Conservation (phyloP, 495 filamentous ascomycete species). For the Friedmanniomyces simplex region DNA sequence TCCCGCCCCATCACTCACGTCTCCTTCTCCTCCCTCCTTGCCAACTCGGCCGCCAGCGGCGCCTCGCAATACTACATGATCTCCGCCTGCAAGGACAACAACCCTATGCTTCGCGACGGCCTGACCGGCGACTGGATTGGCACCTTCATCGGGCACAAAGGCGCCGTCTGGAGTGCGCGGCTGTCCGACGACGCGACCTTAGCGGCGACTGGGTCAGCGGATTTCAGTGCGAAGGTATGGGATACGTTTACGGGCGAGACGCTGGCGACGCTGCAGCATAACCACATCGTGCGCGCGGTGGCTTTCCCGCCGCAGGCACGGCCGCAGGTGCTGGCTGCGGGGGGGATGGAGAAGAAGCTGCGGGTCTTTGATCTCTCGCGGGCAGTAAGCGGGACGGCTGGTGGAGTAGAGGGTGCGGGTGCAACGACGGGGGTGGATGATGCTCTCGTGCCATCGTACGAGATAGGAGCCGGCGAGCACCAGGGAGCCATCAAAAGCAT, state of each 20-base stretch:
- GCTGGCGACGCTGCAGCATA: conserved; percentile 75
- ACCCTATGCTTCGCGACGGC: conserved; percentile 96
- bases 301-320: conserved; percentile 71
- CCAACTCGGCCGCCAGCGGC: conserved; percentile 37
- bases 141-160: conserved; percentile 96
- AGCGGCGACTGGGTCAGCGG: conserved; percentile 85
- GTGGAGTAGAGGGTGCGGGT: conserved; percentile 9
- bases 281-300: conserved; percentile 88
- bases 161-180: conserved; percentile 90
- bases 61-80: conserved; percentile 79
- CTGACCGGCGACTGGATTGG: conserved; percentile 98
- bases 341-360: conserved; percentile 91
- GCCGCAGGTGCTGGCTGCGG: conserved; percentile 75
- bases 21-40: conserved; percentile 78
- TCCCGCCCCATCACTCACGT: conserved; percentile 92
- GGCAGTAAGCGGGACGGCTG: conserved; percentile 34
- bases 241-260: conserved; percentile 91
- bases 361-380: conserved; percentile 79
- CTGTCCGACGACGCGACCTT: conserved; percentile 79
- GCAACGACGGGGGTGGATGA: conserved; percentile 5
- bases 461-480: conserved; percentile 77
- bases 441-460: conserved; percentile 40
- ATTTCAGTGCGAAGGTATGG: conserved; percentile 98
- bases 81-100: conserved; percentile 99
- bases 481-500: conserved; percentile 85